Evolutionary conservation across 2,329 filamentous ascomycete species (phyloP).

Genomic region (Gnomoniopsis smithogilvyi): DNA sequence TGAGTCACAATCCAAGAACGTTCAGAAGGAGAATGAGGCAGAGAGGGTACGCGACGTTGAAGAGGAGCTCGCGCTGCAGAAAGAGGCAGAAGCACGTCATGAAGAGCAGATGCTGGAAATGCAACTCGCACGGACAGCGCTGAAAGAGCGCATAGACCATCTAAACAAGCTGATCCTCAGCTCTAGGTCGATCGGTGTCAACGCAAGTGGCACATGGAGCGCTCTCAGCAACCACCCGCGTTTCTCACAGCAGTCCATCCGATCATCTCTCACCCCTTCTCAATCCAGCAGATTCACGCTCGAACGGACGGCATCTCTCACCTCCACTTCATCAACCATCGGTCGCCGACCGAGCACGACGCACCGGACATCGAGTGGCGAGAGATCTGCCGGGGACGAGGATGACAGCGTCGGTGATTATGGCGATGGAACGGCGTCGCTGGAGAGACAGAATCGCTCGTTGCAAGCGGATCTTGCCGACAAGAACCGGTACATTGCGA

Average conservation of each 20-base stretch:
- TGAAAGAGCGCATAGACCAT: constrained; percentile 97
- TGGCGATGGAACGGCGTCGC: constrained; percentile 79
- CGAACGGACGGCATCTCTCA: constrained; percentile 65
- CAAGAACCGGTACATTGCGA: constrained; percentile 94
- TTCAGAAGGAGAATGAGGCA: constrained; percentile 59
- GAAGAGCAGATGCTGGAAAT: constrained; percentile 99
- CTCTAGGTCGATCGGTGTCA: constrained; percentile 94
- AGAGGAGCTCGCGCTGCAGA: constrained; percentile 70
- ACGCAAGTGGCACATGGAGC: constrained; percentile 69
- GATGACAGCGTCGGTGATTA: constrained; percentile 77
- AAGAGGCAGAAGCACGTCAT: constrained; percentile 80
- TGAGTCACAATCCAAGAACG: constrained; percentile 75
- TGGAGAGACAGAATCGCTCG: constrained; percentile 84
- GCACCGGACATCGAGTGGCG: constrained; percentile 40
- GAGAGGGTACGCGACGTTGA: constrained; percentile 62
- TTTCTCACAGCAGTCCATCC: constrained; percentile 58
- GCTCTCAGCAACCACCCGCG: constrained; percentile 62
- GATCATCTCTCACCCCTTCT: constrained; percentile 64
- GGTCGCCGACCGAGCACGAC: constrained; percentile 47
- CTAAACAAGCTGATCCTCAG: constrained; percentile 92
- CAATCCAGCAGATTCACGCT: constrained; percentile 47
- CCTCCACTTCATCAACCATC: constrained; percentile 60
- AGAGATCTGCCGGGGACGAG: constrained; percentile 47
- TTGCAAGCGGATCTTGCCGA: constrained; percentile 93
- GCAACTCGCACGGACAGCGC: constrained; percentile 89